Percentiles rank a stretch among this genome's conserved stretches.
Evolutionary conservation across 2,329 filamentous ascomycete genomes (phyloP).

Genomic region (Ophiobolus disseminans): DNA sequence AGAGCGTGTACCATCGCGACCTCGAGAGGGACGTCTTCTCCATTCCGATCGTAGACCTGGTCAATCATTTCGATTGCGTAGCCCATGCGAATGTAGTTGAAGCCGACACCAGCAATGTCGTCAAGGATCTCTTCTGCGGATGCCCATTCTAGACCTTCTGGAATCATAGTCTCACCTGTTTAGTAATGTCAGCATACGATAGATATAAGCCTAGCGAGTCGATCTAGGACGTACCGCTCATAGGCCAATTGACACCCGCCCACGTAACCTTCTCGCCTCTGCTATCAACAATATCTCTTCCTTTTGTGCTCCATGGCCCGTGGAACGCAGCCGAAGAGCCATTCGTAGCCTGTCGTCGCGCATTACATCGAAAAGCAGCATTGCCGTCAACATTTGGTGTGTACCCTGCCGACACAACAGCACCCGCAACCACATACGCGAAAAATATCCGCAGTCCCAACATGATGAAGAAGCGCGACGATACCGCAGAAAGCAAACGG

Average conservation of each 20-base stretch:
- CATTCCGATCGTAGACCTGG: constrained; percentile 51
- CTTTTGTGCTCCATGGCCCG: constrained; percentile 46
- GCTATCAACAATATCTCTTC: constrained; percentile 51
- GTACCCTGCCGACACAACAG: constrained; percentile 24
- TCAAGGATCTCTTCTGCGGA: constrained; percentile 59
- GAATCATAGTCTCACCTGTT: constrained; percentile 64
- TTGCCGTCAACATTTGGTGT: constrained; percentile 21
- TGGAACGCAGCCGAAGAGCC: constrained; percentile 28
- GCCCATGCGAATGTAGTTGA: constrained; percentile 66
- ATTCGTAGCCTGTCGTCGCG: constrained; percentile 28
- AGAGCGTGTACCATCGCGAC: constrained; percentile 50
- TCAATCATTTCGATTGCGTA: constrained; percentile 54
- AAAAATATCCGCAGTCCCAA: constrained; percentile 27
- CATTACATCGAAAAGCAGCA: constrained; percentile 25
- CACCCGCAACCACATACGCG: constrained; percentile 22
- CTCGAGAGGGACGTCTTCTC: constrained; percentile 48
- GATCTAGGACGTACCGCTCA: constrained; percentile 29
- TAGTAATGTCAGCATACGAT: constrained; percentile 41
- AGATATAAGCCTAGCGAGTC: too few species aligned
- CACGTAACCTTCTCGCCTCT: constrained; percentile 59
- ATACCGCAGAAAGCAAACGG: constrained; percentile 5
- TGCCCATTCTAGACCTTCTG: constrained; percentile 66
- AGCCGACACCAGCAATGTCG: constrained; percentile 61
- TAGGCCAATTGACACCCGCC: constrained; percentile 68
- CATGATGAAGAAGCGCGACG: constrained; percentile 18